A percentile compares a stretch with the other conserved stretches of the same genome.
Conservation (phyloP, 192 early-diverging fungal species). For the Entrophospora sp. region DNA sequence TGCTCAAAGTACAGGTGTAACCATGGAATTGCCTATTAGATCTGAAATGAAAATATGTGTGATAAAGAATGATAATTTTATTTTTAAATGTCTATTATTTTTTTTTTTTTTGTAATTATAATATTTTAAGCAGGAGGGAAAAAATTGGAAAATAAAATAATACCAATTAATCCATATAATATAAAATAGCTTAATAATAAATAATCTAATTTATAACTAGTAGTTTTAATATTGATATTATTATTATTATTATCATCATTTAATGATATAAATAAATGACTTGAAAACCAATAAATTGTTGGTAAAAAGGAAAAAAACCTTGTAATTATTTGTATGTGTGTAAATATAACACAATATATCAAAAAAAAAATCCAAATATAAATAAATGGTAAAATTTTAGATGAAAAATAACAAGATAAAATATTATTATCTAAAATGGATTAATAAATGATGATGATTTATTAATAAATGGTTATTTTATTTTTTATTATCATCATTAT, state of each 20-base stretch:
- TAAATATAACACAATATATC: conserved; percentile 51
- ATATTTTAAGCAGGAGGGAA: conserved; percentile 66
- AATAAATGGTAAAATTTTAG: conserved; percentile 37
- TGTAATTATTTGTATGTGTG: conserved; percentile 89
- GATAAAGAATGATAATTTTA: too few species aligned
- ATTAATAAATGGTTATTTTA: background rate
- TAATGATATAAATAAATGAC: conserved; percentile 33
- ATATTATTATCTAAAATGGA: background rate
- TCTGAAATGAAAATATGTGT: too few species aligned
- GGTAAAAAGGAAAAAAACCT: conserved; percentile 79
- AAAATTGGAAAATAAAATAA: conserved; percentile 80
- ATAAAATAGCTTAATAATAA: conserved; percentile 49
- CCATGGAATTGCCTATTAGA: conserved; percentile 84
- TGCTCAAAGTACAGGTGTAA: conserved; percentile 73
- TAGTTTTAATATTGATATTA: conserved; percentile 12
- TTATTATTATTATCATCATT: background rate
- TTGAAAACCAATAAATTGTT: conserved; percentile 72
- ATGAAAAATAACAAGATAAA: background rate
- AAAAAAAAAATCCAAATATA: conserved; percentile 64
- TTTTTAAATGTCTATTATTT: too few species aligned
- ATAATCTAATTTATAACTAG: conserved; percentile 18
- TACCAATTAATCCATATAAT: conserved; percentile 63
- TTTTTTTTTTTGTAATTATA: too few species aligned
- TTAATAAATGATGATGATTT: background rate
- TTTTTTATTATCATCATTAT: background rate